These are phyloP conservation scores for Kwoniella dejecticola DNA, from an alignment of 768 basidiomycete species.

Conservation along the genomic window DNA sequence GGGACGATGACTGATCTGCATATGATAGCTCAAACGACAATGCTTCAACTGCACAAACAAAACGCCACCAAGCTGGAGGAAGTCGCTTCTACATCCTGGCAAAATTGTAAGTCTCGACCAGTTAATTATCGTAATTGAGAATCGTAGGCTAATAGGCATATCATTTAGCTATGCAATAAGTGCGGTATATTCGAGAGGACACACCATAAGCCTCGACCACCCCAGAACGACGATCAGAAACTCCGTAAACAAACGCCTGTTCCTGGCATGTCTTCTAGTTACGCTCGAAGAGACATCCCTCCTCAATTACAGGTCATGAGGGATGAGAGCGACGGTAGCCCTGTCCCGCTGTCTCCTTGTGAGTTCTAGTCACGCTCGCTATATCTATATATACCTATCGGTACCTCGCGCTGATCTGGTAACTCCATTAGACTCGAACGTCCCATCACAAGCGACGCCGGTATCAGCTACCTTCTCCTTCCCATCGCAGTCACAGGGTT, in stretches of 20 bases:
- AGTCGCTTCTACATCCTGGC: slow-evolving; percentile 14
- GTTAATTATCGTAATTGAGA: not conserved
- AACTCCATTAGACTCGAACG: slow-evolving; percentile 5
- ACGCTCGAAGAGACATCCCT: slow-evolving; percentile 4
- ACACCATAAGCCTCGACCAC: slow-evolving; percentile 21
- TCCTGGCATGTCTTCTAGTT: not conserved
- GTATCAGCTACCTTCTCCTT: slow-evolving; percentile 13
- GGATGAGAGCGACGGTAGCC: slow-evolving; percentile 20
- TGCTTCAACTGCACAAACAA: slow-evolving; percentile 22
- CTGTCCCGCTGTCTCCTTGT: slow-evolving; percentile 11
- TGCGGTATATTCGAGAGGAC: slow-evolving; percentile 28
- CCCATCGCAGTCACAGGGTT: slow-evolving; percentile 1
- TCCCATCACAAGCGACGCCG: slow-evolving; percentile 17
- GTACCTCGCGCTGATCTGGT: not conserved
- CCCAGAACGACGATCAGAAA: slow-evolving; percentile 27
- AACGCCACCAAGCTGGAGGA: slow-evolving; percentile 26
- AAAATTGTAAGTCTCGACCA: slow-evolving; percentile 20
- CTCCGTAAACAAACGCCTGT: slow-evolving; percentile 18
- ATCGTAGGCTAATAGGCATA: not conserved
- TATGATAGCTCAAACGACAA: slow-evolving; percentile 13
- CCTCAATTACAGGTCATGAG: slow-evolving; percentile 21
- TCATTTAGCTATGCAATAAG: slow-evolving; percentile 25
- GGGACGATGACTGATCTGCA: not conserved
- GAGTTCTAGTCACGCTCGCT: slow-evolving; percentile 2
- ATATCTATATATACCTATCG: too few relatives aligned